Conservation (phyloP, 1,284 basidiomycete genomes). For the Marasmius sp. region DNA sequence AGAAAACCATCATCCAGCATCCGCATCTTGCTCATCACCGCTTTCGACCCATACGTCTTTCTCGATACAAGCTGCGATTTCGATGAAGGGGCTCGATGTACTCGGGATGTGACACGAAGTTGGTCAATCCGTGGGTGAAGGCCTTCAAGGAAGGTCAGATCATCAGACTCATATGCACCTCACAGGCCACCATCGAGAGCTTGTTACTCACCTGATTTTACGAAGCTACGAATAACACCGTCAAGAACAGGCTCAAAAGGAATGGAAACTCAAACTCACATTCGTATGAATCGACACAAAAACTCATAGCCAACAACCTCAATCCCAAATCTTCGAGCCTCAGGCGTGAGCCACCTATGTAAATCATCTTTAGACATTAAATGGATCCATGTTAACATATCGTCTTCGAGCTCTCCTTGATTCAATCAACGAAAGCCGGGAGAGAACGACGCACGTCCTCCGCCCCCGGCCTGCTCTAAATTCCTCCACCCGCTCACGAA, state of each 20-base stretch:
- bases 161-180: not conserved
- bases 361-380: not conserved
- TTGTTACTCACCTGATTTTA: not conserved
- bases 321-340: not conserved
- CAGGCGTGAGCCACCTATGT: not conserved
- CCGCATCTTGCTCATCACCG: not conserved
- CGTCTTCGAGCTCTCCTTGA: not conserved
- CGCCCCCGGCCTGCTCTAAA: not conserved
- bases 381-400: not conserved
- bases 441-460: not conserved
- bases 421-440: not conserved
- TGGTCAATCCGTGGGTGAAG: not conserved
- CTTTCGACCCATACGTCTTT: not conserved
- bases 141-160: not conserved
- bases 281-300: not conserved
- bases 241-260: too few species aligned
- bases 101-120: not conserved
- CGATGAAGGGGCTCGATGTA: not conserved
- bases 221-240: not conserved
- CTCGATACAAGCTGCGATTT: not conserved
- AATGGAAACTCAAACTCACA: not conserved
- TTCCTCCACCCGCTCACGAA: not conserved
- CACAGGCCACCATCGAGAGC: not conserved
- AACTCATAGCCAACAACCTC: not conserved
- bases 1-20: not conserved